Conservation (phyloP, 176 grass and related monocot species). For the bread wheat (Triticum aestivum) region IWGSC_CS_RefSeq_v2.1 NC_057795.1:645325113-645325612, state of each 20-base stretch:
- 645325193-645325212: background rate
- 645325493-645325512: too few species aligned
- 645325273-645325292: slow-evolving; percentile 38
- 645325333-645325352: slow-evolving; percentile 80
- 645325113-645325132: slow-evolving; percentile 10
- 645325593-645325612: slow-evolving; percentile 45
- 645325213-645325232: background rate
- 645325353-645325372: slow-evolving; percentile 72
- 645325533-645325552: slow-evolving; percentile 77
- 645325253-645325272: too few species aligned
- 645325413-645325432: background rate
- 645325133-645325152: background rate
- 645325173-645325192: background rate
- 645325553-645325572: slow-evolving; percentile 65
- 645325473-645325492: too few species aligned
- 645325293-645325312: slow-evolving; percentile 65
- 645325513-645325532: slow-evolving; percentile 51
- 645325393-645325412: slow-evolving; percentile 54
- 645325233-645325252: background rate
- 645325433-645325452: background rate
- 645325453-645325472: too few species aligned
- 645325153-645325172: background rate
- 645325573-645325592: slow-evolving; percentile 88
- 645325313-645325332: slow-evolving; percentile 83
- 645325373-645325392: slow-evolving; percentile 73